A percentile compares a stretch with the other conserved stretches of the same genome.
Evolutionary conservation across 164 flowering plant species (phyloP).

Genomic region (grape (Vitis vinifera)): ASM3070453v1 NC_081808.1:8169501-8170000

Average conservation of each 20-base stretch:
- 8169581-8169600: constrained; percentile 21
- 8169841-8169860: constrained; percentile 16
- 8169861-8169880: constrained; percentile 28
- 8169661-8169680: constrained; percentile 12
- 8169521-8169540: constrained; percentile 11
- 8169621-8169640: constrained; percentile 7
- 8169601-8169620: constrained; percentile 11
- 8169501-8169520: constrained; percentile 33
- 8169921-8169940: constrained; percentile 30
- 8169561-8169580: constrained; percentile 38
- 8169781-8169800: too few species aligned
- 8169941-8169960: constrained; percentile 17
- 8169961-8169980: background rate
- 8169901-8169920: constrained; percentile 23
- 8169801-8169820: background rate
- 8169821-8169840: too few species aligned
- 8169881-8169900: constrained; percentile 25
- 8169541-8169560: background rate
- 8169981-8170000: constrained; percentile 30
- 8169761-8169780: too few species aligned
- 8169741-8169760: too few species aligned
- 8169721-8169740: too few species aligned
- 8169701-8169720: background rate
- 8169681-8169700: background rate
- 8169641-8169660: background rate